phyloP scores from a whole-genome alignment of 2,329 filamentous ascomycete species.

The Stagonosporopsis rhizophila region DNA sequence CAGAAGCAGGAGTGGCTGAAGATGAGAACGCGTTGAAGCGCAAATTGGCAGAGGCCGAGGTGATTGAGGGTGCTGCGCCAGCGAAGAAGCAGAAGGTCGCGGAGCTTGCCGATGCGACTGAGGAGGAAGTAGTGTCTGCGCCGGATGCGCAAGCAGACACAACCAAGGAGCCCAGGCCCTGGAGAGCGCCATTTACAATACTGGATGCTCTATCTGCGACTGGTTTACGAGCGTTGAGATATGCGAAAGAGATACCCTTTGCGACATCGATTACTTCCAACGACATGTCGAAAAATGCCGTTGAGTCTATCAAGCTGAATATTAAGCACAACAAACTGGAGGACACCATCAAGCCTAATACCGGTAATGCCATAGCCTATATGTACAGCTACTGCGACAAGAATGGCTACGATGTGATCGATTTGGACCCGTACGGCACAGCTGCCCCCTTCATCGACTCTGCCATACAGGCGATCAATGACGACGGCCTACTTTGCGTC shows the following conservation, averaged over 20 bases:
- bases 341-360: constrained; percentile 73
- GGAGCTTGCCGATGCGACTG: constrained; percentile 23
- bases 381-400: constrained; percentile 80
- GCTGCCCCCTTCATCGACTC: constrained; percentile 92
- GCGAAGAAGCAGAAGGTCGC: constrained; percentile 38
- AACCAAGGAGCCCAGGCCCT: constrained; percentile 23
- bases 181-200: constrained; percentile 61
- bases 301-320: constrained; percentile 82
- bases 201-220: constrained; percentile 95
- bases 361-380: constrained; percentile 84
- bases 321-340: constrained; percentile 80
- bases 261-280: constrained; percentile 85
- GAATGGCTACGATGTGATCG: constrained; percentile 83
- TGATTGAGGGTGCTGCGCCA: constrained; percentile 20
- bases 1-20: constrained; percentile 1
- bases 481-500: constrained; percentile 90
- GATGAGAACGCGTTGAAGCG: constrained; percentile 32
- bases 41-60: constrained; percentile 29
- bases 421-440: constrained; percentile 94
- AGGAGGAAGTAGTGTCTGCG: constrained; percentile 8
- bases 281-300: constrained; percentile 80
- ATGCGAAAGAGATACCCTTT: constrained; percentile 89
- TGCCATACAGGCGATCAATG: constrained; percentile 83
- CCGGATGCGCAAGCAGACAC: constrained; percentile 3
- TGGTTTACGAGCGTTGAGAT: constrained; percentile 87